phyloP scores from a whole-genome alignment of 176 grass and related monocot species.

The maize (Zea mays) region Zm-B73-REFERENCE-NAM-5.0 NC_050097.1:226788001-226788500 shows the following conservation, averaged over 20 bases:
- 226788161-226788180: slow-evolving; percentile 21
- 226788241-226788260: slow-evolving; percentile 19
- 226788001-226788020: slow-evolving; percentile 50
- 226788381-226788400: slow-evolving; percentile 51
- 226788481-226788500: no score
- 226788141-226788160: slow-evolving; percentile 69
- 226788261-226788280: slow-evolving; percentile 45
- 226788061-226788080: slow-evolving; percentile 45
- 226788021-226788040: slow-evolving; percentile 35
- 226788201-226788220: slow-evolving; percentile 15
- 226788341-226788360: slow-evolving; percentile 53
- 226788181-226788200: slow-evolving; percentile 45
- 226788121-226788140: slow-evolving; percentile 44
- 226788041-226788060: slow-evolving; percentile 58
- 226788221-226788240: slow-evolving; percentile 43
- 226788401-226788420: slow-evolving; percentile 27
- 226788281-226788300: slow-evolving; percentile 20
- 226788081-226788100: slow-evolving; percentile 40
- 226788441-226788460: no score
- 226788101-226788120: slow-evolving; percentile 33
- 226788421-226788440: neutral
- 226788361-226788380: slow-evolving; percentile 51
- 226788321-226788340: slow-evolving; percentile 50
- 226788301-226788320: slow-evolving; percentile 41
- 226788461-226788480: no score